phyloP scores from a whole-genome alignment of 208 protist species.

The Leishmania guyanensis region DNA sequence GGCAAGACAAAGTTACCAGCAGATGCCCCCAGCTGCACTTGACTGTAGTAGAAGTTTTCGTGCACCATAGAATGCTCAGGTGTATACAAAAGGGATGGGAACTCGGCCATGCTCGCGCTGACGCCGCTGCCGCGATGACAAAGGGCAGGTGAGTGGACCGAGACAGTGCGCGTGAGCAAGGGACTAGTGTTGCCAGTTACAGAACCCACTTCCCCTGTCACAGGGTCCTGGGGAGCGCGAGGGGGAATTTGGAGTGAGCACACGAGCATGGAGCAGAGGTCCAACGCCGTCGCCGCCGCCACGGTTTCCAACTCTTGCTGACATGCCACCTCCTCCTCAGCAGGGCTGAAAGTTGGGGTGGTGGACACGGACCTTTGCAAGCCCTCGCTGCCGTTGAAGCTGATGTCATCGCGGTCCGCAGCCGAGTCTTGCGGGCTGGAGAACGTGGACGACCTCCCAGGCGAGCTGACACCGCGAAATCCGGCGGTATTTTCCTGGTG shows the following conservation, averaged over 20 bases:
- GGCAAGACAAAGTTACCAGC: slow-evolving; percentile 84
- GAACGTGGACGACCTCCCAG: slow-evolving; percentile 35
- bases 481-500: slow-evolving; percentile 25
- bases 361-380: slow-evolving; percentile 32
- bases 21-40: slow-evolving; percentile 56
- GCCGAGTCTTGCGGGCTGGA: slow-evolving; percentile 39
- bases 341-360: slow-evolving; percentile 23
- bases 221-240: slow-evolving; percentile 12
- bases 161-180: slow-evolving; percentile 37
- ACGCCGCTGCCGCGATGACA: slow-evolving; percentile 30
- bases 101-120: slow-evolving; percentile 41
- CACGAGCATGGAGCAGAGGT: slow-evolving; percentile 70
- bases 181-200: slow-evolving; percentile 34
- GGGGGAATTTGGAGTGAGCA: slow-evolving; percentile 29
- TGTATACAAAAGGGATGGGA: slow-evolving; percentile 37
- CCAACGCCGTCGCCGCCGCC: slow-evolving; percentile 63
- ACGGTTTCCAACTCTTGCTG: slow-evolving; percentile 82
- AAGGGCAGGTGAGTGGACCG: slow-evolving; percentile 35
- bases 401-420: slow-evolving; percentile 35
- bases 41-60: slow-evolving; percentile 80
- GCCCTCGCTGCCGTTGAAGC: slow-evolving; percentile 31
- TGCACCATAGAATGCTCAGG: slow-evolving; percentile 72
- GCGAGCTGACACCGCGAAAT: slow-evolving; percentile 15
- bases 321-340: slow-evolving; percentile 63
- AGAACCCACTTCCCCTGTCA: slow-evolving; percentile 13